These are phyloP conservation scores for Vitis hybrid DNA, from an alignment of 177 flowering plant genomes.

Conservation along the genomic window DNA sequence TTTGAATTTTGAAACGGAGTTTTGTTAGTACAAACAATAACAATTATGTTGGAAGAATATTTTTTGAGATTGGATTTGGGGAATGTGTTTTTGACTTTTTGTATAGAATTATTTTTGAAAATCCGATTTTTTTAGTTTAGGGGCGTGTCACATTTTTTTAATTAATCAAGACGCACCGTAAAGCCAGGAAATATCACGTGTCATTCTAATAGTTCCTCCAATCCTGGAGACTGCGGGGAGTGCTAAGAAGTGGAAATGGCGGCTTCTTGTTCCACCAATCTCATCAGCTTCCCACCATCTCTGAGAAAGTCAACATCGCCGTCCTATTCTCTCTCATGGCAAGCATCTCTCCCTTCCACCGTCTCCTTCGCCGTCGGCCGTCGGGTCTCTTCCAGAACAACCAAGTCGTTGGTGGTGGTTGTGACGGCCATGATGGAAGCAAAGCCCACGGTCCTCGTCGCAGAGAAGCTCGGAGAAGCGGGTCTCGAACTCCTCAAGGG, in stretches of 20 bases:
- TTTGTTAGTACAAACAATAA: no score
- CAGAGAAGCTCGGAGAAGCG: conserved; percentile 17
- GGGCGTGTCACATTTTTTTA: no score
- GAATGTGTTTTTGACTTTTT: no score
- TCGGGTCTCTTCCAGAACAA: background rate
- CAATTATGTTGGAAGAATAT: no score
- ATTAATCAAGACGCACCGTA: no score
- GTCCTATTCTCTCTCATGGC: conserved; percentile 8
- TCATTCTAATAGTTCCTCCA: no score
- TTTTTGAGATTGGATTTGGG: no score
- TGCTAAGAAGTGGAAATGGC: background rate
- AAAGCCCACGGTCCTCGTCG: conserved; percentile 18
- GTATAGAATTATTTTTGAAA: no score
- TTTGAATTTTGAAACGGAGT: no score
- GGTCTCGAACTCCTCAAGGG: conserved; percentile 11
- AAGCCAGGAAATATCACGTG: no score
- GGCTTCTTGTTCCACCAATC: background rate
- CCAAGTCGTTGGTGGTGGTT: background rate
- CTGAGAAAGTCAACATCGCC: background rate
- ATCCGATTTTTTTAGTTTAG: no score
- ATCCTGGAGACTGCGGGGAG: background rate
- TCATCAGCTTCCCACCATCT: background rate
- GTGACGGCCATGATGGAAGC: conserved; percentile 1
- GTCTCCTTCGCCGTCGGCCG: background rate
- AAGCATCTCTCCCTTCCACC: conserved; percentile 4